A percentile compares a stretch with the other conserved stretches of the same genome.
Evolutionary conservation across 495 filamentous ascomycete species (phyloP).

Genomic region (Annulohypoxylon nitens): DNA sequence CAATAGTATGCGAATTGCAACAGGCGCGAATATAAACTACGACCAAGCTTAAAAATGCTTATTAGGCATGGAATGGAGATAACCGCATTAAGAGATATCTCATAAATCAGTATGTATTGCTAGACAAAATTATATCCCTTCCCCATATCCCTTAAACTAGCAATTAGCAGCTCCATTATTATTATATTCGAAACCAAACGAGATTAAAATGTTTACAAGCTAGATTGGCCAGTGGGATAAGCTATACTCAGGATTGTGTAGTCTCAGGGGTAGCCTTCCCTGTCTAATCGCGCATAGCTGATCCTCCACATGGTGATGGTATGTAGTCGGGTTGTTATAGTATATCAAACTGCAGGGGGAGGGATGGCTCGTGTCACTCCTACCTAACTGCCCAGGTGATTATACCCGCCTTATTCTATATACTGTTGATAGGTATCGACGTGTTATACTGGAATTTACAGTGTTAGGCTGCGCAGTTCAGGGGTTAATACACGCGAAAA

Average conservation of each 20-base stretch:
- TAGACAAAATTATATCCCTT: background rate
- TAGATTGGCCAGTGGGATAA: background rate
- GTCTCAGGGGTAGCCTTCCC: background rate
- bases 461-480: background rate
- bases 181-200: background rate
- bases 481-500: background rate
- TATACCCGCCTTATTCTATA: background rate
- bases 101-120: background rate
- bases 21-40: constrained; percentile 11
- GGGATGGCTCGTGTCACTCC: background rate
- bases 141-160: background rate
- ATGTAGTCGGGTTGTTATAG: background rate
- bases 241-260: background rate
- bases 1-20: background rate
- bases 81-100: background rate
- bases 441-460: background rate
- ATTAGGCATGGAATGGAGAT: background rate
- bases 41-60: constrained; percentile 16
- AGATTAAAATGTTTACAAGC: background rate
- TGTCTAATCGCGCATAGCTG: background rate
- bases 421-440: background rate
- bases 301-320: background rate
- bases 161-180: background rate
- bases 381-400: background rate
- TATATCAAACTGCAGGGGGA: background rate